Conservation (phyloP, 495 filamentous ascomycete species). For the Aspergillus taichungensis region DNA sequence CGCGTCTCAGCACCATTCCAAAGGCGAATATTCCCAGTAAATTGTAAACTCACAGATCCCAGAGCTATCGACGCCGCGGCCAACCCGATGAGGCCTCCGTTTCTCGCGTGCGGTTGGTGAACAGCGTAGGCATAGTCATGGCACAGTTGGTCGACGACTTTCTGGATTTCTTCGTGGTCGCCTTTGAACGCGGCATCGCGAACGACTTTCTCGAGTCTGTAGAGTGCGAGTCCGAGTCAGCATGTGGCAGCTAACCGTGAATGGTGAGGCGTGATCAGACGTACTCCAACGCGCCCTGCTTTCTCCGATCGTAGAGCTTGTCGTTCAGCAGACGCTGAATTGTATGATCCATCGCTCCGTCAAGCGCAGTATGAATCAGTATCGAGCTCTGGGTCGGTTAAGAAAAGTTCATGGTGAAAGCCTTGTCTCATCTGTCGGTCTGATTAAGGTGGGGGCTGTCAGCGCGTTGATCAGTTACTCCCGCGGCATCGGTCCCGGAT, state of each 20-base stretch:
- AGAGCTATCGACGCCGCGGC: slow-evolving; percentile 95
- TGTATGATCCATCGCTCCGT: slow-evolving; percentile 67
- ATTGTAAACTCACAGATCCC: slow-evolving; percentile 66
- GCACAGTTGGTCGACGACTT: slow-evolving; percentile 90
- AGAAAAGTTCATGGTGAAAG: slow-evolving; percentile 22
- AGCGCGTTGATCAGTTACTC: slow-evolving; percentile 1
- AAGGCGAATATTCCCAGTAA: background rate
- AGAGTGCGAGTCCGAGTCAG: slow-evolving; percentile 6
- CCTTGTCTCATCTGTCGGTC: slow-evolving; percentile 4
- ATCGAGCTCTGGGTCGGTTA: slow-evolving; percentile 11
- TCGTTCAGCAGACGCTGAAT: slow-evolving; percentile 90
- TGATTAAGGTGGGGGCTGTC: slow-evolving; percentile 4
- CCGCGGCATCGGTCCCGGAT: slow-evolving; percentile 6
- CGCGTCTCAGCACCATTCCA: slow-evolving; percentile 15
- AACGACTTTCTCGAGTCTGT: slow-evolving; percentile 81
- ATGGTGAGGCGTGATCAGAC: slow-evolving; percentile 18
- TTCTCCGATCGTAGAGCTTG: slow-evolving; percentile 96
- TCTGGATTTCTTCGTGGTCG: slow-evolving; percentile 68
- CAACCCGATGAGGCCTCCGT: slow-evolving; percentile 92
- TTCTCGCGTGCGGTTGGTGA: slow-evolving; percentile 93
- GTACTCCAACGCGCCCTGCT: slow-evolving; percentile 94
- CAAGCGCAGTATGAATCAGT: slow-evolving; percentile 15
- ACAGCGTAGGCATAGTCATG: slow-evolving; percentile 97
- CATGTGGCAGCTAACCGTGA: slow-evolving; percentile 1
- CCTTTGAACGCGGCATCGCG: slow-evolving; percentile 70